Evolutionary conservation across 495 filamentous ascomycete species (phyloP).

Genomic region (Annulohypoxylon moriforme): DNA sequence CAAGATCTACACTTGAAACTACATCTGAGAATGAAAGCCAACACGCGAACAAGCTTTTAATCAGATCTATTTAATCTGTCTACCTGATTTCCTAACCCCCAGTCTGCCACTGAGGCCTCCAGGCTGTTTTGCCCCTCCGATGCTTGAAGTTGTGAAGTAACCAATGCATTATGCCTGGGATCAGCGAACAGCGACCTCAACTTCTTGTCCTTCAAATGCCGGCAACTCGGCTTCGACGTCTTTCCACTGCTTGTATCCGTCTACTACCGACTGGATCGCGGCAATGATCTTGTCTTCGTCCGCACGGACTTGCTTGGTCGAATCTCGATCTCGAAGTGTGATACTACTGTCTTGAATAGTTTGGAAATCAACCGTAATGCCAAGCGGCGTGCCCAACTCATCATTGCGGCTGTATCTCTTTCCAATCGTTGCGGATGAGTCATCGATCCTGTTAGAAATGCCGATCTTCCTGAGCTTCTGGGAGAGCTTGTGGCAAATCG

Average conservation of each 20-base stretch:
- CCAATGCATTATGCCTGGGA: background rate
- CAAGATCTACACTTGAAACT: slow-evolving; percentile 37
- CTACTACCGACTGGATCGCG: slow-evolving; percentile 69
- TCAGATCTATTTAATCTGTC: slow-evolving; percentile 28
- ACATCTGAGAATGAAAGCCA: slow-evolving; percentile 22
- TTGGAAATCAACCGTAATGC: slow-evolving; percentile 80
- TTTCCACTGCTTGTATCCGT: slow-evolving; percentile 70
- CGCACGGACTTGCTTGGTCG: slow-evolving; percentile 77
- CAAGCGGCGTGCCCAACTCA: slow-evolving; percentile 77
- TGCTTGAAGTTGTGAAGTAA: slow-evolving; percentile 10
- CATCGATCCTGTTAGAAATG: slow-evolving; percentile 74
- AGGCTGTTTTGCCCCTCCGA: slow-evolving; percentile 1
- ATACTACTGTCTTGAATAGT: slow-evolving; percentile 75
- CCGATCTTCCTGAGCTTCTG: slow-evolving; percentile 69
- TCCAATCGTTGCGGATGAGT: slow-evolving; percentile 75
- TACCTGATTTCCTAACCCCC: background rate
- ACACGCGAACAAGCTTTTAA: slow-evolving; percentile 17
- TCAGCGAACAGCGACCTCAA: slow-evolving; percentile 46
- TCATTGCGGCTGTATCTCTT: slow-evolving; percentile 80
- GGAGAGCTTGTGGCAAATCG: slow-evolving; percentile 66
- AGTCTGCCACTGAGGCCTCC: slow-evolving; percentile 24
- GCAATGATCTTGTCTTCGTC: slow-evolving; percentile 69
- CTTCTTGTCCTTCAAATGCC: slow-evolving; percentile 69
- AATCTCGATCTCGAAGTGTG: slow-evolving; percentile 79
- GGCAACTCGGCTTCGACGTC: slow-evolving; percentile 70